Evolutionary conservation across 2,329 filamentous ascomycete species (phyloP).

Genomic region (Orbilia ellipsospora): DNA sequence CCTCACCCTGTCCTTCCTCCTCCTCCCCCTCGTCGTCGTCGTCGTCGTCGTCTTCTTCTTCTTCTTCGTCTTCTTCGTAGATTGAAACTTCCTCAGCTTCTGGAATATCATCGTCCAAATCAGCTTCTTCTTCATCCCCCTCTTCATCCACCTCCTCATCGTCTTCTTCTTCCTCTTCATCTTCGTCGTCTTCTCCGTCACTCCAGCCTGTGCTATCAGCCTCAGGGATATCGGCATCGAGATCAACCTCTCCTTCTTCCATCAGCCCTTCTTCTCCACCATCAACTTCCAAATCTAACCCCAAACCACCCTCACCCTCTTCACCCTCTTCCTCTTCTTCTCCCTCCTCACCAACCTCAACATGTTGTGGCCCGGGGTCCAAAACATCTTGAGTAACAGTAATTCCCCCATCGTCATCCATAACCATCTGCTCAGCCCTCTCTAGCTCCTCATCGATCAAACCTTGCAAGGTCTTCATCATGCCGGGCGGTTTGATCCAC

Average conservation of each 20-base stretch:
- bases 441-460: conserved; percentile 90
- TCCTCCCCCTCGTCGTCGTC: conserved; percentile 61
- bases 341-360: conserved; percentile 62
- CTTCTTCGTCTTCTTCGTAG: conserved; percentile 47
- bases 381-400: conserved; percentile 60
- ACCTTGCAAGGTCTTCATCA: conserved; percentile 88
- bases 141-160: conserved; percentile 68
- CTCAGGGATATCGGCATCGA: conserved; percentile 80
- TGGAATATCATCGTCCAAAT: conserved; percentile 55
- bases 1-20: conserved; percentile 60
- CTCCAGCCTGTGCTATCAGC: conserved; percentile 63
- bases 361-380: conserved; percentile 62
- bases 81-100: conserved; percentile 58
- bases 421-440: conserved; percentile 82
- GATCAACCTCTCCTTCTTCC: conserved; percentile 69
- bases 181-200: conserved; percentile 64
- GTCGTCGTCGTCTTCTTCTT: no score
- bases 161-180: conserved; percentile 59
- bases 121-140: conserved; percentile 60
- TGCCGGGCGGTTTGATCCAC: conserved; percentile 90
- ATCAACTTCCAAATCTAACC: conserved; percentile 67
- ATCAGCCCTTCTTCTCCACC: conserved; percentile 67
- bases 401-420: conserved; percentile 65
- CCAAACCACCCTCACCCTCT: conserved; percentile 63
- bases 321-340: conserved; percentile 60